Conservation (phyloP, 163 green algal species). For the Trebouxiophyceae sp. region DNA sequence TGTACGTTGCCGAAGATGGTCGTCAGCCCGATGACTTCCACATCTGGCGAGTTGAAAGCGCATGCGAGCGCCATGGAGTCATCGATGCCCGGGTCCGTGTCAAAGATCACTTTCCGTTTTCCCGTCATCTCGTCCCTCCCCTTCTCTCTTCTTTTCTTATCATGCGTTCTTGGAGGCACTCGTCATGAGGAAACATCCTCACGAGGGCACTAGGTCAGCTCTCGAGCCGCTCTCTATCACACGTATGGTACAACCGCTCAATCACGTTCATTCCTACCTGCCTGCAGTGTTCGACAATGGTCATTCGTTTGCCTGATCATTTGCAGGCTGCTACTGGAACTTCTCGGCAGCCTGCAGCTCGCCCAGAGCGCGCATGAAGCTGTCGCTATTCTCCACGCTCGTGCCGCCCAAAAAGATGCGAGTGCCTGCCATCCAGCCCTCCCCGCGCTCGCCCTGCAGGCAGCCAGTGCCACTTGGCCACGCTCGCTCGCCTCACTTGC, state of each 20-base stretch:
- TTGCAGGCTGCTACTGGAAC: neutral
- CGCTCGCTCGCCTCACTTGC: neutral
- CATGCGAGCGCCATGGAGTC: slow-evolving; percentile 79
- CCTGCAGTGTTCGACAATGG: no score
- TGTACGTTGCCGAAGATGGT: slow-evolving; percentile 86
- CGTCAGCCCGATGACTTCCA: slow-evolving; percentile 79
- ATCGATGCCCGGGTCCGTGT: slow-evolving; percentile 86
- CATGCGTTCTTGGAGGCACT: no score
- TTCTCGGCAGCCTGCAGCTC: slow-evolving; percentile 13
- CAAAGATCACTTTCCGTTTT: slow-evolving; percentile 87
- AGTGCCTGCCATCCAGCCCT: slow-evolving; percentile 37
- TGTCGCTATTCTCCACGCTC: slow-evolving; percentile 59
- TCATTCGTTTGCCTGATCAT: no score
- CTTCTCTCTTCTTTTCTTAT: no score
- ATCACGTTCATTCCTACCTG: no score
- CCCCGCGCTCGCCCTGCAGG: slow-evolving; percentile 11
- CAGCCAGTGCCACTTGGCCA: neutral
- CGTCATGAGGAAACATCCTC: no score
- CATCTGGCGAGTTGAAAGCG: slow-evolving; percentile 64
- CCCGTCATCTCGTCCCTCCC: no score
- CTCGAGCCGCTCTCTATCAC: no score
- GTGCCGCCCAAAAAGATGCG: slow-evolving; percentile 81
- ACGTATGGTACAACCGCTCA: no score
- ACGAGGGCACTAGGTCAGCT: no score
- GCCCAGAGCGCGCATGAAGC: slow-evolving; percentile 49